These are phyloP conservation scores for Aureobasidium zeae DNA, from an alignment of 2,329 filamentous ascomycete genomes.

Conservation along the genomic window DNA sequence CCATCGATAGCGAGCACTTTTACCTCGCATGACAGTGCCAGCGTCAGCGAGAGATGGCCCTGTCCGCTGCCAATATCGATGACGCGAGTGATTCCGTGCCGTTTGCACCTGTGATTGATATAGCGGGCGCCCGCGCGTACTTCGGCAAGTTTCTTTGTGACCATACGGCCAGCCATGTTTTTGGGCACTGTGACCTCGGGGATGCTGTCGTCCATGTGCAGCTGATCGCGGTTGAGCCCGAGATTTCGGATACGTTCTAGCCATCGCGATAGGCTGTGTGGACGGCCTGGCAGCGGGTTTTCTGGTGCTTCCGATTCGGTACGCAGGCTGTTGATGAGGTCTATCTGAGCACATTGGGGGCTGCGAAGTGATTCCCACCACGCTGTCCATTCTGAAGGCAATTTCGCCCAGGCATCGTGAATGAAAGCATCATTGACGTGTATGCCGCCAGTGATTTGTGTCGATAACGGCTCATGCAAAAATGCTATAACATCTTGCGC, in stretches of 20 bases:
- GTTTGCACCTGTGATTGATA: constrained; percentile 17
- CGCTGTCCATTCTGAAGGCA: constrained; percentile 17
- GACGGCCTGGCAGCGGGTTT: constrained; percentile 7
- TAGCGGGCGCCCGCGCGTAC: constrained; percentile 15
- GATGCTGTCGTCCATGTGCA: constrained; percentile 2
- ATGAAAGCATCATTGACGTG: constrained; percentile 19
- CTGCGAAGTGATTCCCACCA: constrained; percentile 14
- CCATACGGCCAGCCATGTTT: constrained; percentile 13
- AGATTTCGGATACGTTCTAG: constrained; percentile 14
- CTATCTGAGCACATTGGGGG: constrained; percentile 16
- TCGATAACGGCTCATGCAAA: constrained; percentile 15
- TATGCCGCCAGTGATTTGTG: constrained; percentile 18
- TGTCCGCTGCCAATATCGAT: constrained; percentile 18
- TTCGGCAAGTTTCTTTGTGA: constrained; percentile 18
- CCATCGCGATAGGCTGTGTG: constrained; percentile 14
- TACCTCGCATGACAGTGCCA: constrained; percentile 14
- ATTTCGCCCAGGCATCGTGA: constrained; percentile 15
- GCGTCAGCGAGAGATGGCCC: constrained; percentile 17
- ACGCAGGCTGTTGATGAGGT: constrained; percentile 17
- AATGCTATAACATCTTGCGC: constrained; percentile 15
- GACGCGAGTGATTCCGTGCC: constrained; percentile 12
- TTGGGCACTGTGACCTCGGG: constrained; percentile 11
- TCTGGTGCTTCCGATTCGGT: neutral
- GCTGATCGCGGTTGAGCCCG: constrained; percentile 16
- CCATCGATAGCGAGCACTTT: constrained; percentile 18